Evolutionary conservation across 441 rosid species (phyloP).

Genomic region (Erysimum pusillum): DNA sequence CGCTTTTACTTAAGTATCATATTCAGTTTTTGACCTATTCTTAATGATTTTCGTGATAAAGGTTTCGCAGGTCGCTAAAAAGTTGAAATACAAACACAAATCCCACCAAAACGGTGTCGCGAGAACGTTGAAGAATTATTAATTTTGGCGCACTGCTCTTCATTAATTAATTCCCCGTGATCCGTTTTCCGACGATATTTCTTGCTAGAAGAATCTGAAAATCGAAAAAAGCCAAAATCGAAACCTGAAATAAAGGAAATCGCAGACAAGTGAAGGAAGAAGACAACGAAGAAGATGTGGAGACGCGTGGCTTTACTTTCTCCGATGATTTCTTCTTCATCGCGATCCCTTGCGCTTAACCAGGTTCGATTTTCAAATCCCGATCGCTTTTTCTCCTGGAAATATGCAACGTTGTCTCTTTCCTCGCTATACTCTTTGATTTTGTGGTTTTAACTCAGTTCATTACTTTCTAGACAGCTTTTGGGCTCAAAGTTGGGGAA

Average conservation of each 20-base stretch:
- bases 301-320: constrained; percentile 73
- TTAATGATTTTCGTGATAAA: neutral
- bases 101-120: constrained; percentile 47
- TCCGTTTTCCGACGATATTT: constrained; percentile 50
- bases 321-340: constrained; percentile 60
- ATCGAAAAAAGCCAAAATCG: constrained; percentile 15
- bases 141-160: constrained; percentile 38
- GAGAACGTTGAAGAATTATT: constrained; percentile 35
- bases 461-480: constrained; percentile 51
- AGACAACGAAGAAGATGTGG: constrained; percentile 57
- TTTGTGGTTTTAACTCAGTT: constrained; percentile 12
- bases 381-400: neutral
- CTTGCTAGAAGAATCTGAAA: constrained; percentile 40
- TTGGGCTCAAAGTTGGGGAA: constrained; percentile 47
- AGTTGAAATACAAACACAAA: constrained; percentile 30
- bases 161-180: constrained; percentile 39
- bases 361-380: constrained; percentile 53
- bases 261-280: neutral
- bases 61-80: constrained; percentile 26
- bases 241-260: constrained; percentile 2
- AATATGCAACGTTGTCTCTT: neutral
- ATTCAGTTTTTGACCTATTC: constrained; percentile 21
- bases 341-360: constrained; percentile 49
- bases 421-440: neutral
- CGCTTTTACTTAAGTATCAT: neutral